Evolutionary conservation across 257 asterid genomes (phyloP), one percentile per base, ranked within the genome.

Genomic region (Craterostigma plantagineum): DNA sequence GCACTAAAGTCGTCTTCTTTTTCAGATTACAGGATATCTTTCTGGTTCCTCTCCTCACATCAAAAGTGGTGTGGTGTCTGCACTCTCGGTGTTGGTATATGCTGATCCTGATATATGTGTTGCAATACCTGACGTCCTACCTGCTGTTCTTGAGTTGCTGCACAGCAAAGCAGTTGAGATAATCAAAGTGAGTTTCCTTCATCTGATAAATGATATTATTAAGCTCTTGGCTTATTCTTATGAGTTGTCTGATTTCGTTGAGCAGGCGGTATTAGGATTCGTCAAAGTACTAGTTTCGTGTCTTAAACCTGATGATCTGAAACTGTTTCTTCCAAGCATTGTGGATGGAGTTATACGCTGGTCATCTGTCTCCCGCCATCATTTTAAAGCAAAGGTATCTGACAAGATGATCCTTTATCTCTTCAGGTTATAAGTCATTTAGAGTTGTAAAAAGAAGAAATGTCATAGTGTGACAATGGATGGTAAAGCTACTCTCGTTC

Each of bases 61-160:
- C 61, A 77, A 71, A 66, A 83, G 99, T 62, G 99, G 87, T 42
- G 92, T 75, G 59, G 91, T 90, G 41, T 75, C 95, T 62, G 95
- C 87, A 46, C 77, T 90, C 35, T 90, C 99, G 34, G 71, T 79
- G 14, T 69, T 90, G 33, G 63, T 79, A 42, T 79, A 79, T 64
- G 69, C 46, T 43, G 95, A 90, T 48, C 65, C 69, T 13, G 56
- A 57, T 66, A 61, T 77, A 56, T 77, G 92, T 54, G 55, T 59
- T 49, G 55, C 61, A 42, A 49, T 75, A 58, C 79, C 95, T 53
- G 92, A 90, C 38, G 49, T 83, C 38, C 69, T 90, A 53, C 76
- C 92, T 17, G 61, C 92, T 33, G 80, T 83, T 45, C 63, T 90
- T 65, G 69, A 66, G 53, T 66, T 83, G 75, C 65, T 90, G 66